Evolutionary conservation across 2,329 filamentous ascomycete genomes (phyloP).

Genomic region (Peltaster fructicola): DNA sequence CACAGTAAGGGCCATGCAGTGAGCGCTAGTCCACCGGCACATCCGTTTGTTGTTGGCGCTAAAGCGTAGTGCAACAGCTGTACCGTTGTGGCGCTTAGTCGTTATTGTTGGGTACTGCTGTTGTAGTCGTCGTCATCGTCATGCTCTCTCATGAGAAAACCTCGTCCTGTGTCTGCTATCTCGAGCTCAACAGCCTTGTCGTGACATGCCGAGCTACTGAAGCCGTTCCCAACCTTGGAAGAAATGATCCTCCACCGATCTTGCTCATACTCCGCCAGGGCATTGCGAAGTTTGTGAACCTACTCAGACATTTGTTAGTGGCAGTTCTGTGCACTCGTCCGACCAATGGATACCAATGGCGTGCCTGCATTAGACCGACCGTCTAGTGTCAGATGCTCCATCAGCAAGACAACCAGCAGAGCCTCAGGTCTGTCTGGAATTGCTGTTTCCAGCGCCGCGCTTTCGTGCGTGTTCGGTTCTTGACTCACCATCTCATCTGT

Average conservation of each 20-base stretch:
- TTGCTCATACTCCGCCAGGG: constrained; percentile 70
- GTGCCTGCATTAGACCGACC: not conserved
- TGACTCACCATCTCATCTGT: constrained; percentile 71
- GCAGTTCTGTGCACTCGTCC: constrained; percentile 4
- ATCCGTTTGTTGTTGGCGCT: too few species aligned
- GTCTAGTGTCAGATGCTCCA: constrained; percentile 1
- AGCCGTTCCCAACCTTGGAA: constrained; percentile 77
- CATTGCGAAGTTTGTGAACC: constrained; percentile 60
- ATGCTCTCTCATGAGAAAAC: too few species aligned
- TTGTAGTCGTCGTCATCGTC: too few species aligned
- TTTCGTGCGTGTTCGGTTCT: not conserved
- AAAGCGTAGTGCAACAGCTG: too few species aligned
- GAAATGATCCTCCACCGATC: constrained; percentile 88
- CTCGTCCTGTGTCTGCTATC: too few species aligned
- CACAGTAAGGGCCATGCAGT: too few species aligned
- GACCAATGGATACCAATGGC: not conserved
- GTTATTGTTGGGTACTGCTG: too few species aligned
- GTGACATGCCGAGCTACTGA: constrained; percentile 72
- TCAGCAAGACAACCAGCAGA: constrained; percentile 1
- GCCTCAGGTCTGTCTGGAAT: not conserved
- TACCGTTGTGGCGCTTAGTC: too few species aligned
- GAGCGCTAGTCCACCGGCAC: too few species aligned
- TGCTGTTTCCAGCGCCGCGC: not conserved
- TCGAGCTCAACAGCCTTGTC: constrained; percentile 54
- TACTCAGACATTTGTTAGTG: constrained; percentile 25